Evolutionary conservation across 768 basidiomycete genomes (phyloP).

Genomic region (Trametes gibbosa): DNA sequence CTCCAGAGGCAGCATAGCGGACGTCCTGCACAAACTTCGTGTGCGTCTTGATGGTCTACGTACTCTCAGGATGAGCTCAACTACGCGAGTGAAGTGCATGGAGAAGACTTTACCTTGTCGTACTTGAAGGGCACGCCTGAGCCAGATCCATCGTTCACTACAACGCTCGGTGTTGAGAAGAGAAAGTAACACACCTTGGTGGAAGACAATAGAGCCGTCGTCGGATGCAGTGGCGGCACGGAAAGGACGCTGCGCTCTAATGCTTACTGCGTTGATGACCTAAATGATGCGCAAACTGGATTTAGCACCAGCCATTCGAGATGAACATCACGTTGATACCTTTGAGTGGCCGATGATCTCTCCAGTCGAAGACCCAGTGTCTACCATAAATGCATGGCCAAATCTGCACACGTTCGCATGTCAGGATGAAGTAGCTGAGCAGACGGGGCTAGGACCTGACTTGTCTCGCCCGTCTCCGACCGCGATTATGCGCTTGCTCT

Average conservation of each 20-base stretch:
- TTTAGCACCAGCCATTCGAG: background rate
- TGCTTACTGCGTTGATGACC: conserved; percentile 85
- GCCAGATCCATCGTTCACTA: background rate
- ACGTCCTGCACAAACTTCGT: conserved; percentile 93
- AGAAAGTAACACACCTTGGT: conserved; percentile 53
- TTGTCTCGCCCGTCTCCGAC: conserved; percentile 92
- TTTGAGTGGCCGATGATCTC: conserved; percentile 91
- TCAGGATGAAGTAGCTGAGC: background rate
- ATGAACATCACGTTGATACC: conserved; percentile 38
- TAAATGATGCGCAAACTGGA: conserved; percentile 26
- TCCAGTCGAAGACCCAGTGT: conserved; percentile 80
- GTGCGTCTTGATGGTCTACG: conserved; percentile 80
- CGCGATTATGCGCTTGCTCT: conserved; percentile 93
- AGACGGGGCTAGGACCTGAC: conserved; percentile 36
- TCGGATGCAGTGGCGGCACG: conserved; percentile 88
- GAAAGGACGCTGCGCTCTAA: conserved; percentile 87
- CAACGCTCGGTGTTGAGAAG: background rate
- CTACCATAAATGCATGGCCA: conserved; percentile 81
- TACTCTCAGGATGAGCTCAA: background rate
- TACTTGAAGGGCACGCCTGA: conserved; percentile 86
- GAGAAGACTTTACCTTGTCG: conserved; percentile 53
- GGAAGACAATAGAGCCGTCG: conserved; percentile 77
- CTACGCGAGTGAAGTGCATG: background rate
- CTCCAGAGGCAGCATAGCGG: conserved; percentile 76
- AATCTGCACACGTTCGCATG: conserved; percentile 51